A percentile compares a stretch with the other conserved stretches of the same genome.
Conservation (phyloP, 805 yeast species). For the Teunomyces gatunensis region DNA sequence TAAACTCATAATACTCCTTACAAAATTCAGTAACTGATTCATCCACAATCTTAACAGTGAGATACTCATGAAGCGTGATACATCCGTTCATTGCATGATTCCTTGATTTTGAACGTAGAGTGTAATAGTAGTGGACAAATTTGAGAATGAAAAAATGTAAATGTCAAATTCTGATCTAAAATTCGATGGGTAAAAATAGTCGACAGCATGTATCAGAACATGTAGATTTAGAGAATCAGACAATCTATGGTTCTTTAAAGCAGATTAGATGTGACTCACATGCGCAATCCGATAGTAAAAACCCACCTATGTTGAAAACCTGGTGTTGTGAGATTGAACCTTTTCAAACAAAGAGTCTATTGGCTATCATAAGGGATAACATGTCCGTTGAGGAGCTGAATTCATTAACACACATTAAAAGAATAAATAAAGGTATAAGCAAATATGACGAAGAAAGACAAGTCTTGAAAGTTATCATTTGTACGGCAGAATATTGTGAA, state of each 20-base stretch:
- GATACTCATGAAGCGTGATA: background rate
- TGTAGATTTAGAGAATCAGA: constrained; percentile 47
- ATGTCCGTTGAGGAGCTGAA: constrained; percentile 25
- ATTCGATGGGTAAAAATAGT: background rate
- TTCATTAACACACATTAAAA: constrained; percentile 47
- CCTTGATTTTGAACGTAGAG: background rate
- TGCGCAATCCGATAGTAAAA: constrained; percentile 6
- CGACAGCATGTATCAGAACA: constrained; percentile 11
- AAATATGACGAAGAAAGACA: background rate
- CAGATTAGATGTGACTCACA: constrained; percentile 37
- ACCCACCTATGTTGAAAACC: constrained; percentile 32
- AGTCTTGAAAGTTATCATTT: constrained; percentile 42
- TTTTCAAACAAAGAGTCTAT: constrained; percentile 25
- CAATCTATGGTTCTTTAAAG: constrained; percentile 42
- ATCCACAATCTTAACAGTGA: background rate
- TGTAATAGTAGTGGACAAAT: background rate
- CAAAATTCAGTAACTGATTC: background rate
- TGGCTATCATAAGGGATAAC: constrained; percentile 24
- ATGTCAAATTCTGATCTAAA: background rate
- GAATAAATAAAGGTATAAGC: constrained; percentile 34
- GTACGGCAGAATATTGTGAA: constrained; percentile 38
- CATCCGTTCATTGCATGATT: background rate
- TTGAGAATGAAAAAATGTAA: background rate
- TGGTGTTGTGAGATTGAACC: constrained; percentile 52
- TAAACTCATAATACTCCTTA: background rate